phyloP scores from a whole-genome alignment of 768 basidiomycete genomes.

The Hebeloma cylindrosporum region DNA sequence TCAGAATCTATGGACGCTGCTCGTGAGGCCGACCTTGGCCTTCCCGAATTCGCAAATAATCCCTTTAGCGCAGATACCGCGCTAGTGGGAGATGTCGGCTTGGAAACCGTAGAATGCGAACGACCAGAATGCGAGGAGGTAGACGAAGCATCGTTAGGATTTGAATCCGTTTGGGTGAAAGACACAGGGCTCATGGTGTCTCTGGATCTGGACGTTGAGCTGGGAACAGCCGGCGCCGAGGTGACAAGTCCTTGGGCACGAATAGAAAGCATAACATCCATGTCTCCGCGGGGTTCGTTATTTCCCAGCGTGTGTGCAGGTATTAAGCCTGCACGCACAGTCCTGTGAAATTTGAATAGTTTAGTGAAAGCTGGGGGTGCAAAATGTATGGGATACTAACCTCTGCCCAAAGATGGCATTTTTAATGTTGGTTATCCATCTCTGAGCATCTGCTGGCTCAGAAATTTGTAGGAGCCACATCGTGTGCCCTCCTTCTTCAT shows the following conservation, averaged over 20 bases:
- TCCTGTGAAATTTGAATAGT: slow-evolving; percentile 42
- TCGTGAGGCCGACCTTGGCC: slow-evolving; percentile 58
- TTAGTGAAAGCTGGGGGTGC: slow-evolving; percentile 7
- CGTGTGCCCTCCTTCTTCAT: slow-evolving; percentile 50
- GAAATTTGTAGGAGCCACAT: slow-evolving; percentile 74
- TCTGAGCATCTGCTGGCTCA: slow-evolving; percentile 61
- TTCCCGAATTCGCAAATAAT: slow-evolving; percentile 47
- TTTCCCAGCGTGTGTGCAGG: slow-evolving; percentile 40
- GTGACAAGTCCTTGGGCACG: slow-evolving; percentile 61
- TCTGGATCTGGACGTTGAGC: slow-evolving; percentile 15
- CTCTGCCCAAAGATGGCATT: slow-evolving; percentile 68
- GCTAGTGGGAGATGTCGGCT: slow-evolving; percentile 33
- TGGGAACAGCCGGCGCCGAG: slow-evolving; percentile 28
- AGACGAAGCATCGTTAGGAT: slow-evolving; percentile 47
- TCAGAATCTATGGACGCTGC: slow-evolving; percentile 44
- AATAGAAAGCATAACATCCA: slow-evolving; percentile 84
- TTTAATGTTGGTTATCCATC: slow-evolving; percentile 78
- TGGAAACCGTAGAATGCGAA: slow-evolving; percentile 43
- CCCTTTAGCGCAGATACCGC: slow-evolving; percentile 62
- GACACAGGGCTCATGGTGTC: slow-evolving; percentile 24
- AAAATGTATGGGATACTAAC: slow-evolving; percentile 33
- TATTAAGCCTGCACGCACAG: slow-evolving; percentile 67
- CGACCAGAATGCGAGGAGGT: slow-evolving; percentile 44
- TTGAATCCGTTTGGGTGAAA: slow-evolving; percentile 29
- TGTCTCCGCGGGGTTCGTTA: slow-evolving; percentile 71